phyloP scores from a whole-genome alignment of 1,284 basidiomycete genomes.

The Anthracocystis walkeri region DNA sequence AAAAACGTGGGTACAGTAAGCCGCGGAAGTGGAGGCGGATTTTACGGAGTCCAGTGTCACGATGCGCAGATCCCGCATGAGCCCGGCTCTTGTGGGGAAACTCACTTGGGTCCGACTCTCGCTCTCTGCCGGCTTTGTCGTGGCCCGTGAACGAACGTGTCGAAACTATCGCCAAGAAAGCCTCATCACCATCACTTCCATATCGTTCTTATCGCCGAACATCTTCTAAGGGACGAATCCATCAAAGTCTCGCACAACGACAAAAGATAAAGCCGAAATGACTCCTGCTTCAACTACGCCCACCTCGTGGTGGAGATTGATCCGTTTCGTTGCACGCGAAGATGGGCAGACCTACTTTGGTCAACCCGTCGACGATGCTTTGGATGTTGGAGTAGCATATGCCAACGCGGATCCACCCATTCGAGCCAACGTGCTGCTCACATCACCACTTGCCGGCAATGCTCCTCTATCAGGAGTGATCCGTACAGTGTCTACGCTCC shows the following conservation, averaged over 20 bases:
- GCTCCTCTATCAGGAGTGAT: constrained; percentile 27
- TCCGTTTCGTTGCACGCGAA: constrained; percentile 59
- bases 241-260: too few species aligned
- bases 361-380: constrained; percentile 43
- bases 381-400: constrained; percentile 52
- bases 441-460: constrained; percentile 19
- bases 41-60: constrained; percentile 5
- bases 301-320: constrained; percentile 50
- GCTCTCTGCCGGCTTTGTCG: neutral
- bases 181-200: neutral
- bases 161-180: neutral
- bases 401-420: constrained; percentile 17
- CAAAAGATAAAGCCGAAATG: neutral
- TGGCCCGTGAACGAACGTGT: neutral
- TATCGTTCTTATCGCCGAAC: neutral
- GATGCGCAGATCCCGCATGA: neutral
- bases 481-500: constrained; percentile 46
- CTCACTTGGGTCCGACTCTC: neutral
- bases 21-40: constrained; percentile 27
- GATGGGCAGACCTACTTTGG: constrained; percentile 52
- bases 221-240: neutral
- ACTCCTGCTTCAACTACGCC: constrained; percentile 7
- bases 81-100: neutral
- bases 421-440: constrained; percentile 34
- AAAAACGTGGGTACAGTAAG: neutral